These are phyloP conservation scores for Avena sativa DNA, from an alignment of 176 grass and related monocot species.

Conservation along the genomic window DNA sequence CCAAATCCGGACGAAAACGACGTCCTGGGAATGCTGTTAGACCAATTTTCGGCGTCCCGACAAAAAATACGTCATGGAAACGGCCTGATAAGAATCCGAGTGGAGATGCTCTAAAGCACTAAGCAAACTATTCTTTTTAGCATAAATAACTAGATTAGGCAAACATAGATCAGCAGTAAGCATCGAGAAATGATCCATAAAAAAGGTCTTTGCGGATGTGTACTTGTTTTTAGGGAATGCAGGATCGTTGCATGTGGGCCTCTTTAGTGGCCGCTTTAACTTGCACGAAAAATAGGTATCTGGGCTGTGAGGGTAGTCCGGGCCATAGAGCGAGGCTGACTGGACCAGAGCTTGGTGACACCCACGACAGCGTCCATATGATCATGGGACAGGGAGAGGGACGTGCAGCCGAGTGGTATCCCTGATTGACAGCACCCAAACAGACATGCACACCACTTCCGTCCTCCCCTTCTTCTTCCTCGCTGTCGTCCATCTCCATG, in stretches of 20 bases:
- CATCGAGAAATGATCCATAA: not conserved
- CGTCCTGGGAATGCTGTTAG: too few species aligned
- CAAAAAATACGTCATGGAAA: too few species aligned
- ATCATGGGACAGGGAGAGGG: not conserved
- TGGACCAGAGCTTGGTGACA: conserved; percentile 14
- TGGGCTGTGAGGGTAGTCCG: not conserved
- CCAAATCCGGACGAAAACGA: too few species aligned
- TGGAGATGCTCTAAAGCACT: not conserved
- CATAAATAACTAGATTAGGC: not conserved
- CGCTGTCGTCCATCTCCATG: not conserved
- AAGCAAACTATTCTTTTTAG: not conserved
- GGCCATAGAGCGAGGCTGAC: not conserved
- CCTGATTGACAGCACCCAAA: not conserved
- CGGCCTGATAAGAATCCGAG: too few species aligned
- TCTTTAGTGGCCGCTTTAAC: not conserved
- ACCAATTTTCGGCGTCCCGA: too few species aligned
- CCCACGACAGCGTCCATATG: not conserved
- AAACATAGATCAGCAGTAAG: not conserved
- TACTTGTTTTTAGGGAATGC: not conserved
- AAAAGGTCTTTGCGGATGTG: too few species aligned
- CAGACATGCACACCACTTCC: conserved; percentile 13
- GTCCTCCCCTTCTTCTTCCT: not conserved
- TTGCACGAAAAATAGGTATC: not conserved
- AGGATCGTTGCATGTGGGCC: not conserved
- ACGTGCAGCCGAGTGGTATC: conserved; percentile 19